A percentile compares a stretch with the other conserved stretches of the same genome.
phyloP scores from a whole-genome alignment of 129 eudicot species.

The Sambucus nigra region DNA sequence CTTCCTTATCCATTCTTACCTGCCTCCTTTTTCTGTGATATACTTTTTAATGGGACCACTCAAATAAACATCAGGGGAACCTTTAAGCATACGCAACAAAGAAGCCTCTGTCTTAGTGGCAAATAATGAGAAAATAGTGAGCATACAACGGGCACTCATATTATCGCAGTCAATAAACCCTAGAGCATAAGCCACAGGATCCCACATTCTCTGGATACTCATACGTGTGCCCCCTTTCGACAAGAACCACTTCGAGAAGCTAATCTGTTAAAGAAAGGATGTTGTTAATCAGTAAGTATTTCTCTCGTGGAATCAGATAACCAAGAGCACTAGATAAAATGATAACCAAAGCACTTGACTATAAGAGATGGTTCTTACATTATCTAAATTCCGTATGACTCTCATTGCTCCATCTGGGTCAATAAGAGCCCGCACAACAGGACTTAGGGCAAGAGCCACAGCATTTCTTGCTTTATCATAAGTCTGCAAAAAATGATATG shows the following conservation, averaged over 20 bases:
- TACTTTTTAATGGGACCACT: conserved; percentile 92
- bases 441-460: conserved; percentile 94
- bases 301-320: background rate
- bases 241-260: conserved; percentile 98
- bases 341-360: background rate
- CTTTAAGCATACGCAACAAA: conserved; percentile 93
- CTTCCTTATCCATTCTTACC: conserved; percentile 32
- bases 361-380: conserved; percentile 34
- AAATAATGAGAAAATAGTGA: conserved; percentile 92
- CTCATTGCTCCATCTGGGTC: conserved; percentile 97
- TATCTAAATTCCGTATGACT: conserved; percentile 73
- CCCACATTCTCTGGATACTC: conserved; percentile 99
- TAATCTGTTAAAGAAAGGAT: conserved; percentile 34
- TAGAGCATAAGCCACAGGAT: conserved; percentile 98
- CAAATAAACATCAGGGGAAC: conserved; percentile 94
- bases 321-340: background rate
- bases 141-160: conserved; percentile 99
- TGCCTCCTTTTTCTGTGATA: conserved; percentile 82
- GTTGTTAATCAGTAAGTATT: background rate
- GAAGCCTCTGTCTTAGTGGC: conserved; percentile 99
- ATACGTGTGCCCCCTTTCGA: conserved; percentile 91
- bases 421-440: conserved; percentile 94
- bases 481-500: conserved; percentile 47
- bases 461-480: conserved; percentile 99
- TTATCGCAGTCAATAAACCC: conserved; percentile 98